Evolutionary conservation across 768 basidiomycete species (phyloP), one percentile per base, ranked within the genome.

Genomic region (Boletus subparvulus): DNA sequence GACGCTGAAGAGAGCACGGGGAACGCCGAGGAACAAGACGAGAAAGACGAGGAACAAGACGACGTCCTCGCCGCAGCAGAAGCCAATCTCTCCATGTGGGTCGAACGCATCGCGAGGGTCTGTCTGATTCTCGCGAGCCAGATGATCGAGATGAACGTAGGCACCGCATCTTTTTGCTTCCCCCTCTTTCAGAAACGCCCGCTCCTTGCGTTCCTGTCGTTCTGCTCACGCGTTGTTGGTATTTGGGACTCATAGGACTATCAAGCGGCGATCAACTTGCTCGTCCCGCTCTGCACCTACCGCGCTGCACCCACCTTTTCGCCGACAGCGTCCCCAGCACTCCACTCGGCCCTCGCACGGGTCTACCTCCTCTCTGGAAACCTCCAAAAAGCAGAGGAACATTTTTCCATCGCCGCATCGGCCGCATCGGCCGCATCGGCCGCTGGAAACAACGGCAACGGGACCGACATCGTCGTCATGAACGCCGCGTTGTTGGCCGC

Each of bases 131-230:
- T 92, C 46, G 90, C 90, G 2, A 88, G 87, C 36, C 90, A 93
- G 71, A 72, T 93, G 65, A 76, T 90, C 50, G 92, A 94, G 72
- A 90, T 92, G 85, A 90, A 90, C 78, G 90, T 88, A 45, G 21
- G 74, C 54, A 3, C 11, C 37, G 19, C n/a, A 21, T 42, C 17
- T 33, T 12, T 28, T 39, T 19, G 19, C 45, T 43, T n/a, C 26
- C 8, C 12, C 28, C 30, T 50, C 24, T 33, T 37, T 19, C 14
- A 6, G n/a, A 6, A n/a, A 40, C n/a, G 41, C 21, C 6, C 41
- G 21, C 21, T 21, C 21, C 13, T 42, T 21, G 12, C 21, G 6
- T 42, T 17, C 13, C 13, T 21, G 13, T 35, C 1, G 37, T 33
- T 21, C 11, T 21, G 45, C 41, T 64, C 47, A 42, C 46, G 19